Conservation (phyloP, 192 early-diverging fungal genomes). For the Gonapodya sp. region DNA sequence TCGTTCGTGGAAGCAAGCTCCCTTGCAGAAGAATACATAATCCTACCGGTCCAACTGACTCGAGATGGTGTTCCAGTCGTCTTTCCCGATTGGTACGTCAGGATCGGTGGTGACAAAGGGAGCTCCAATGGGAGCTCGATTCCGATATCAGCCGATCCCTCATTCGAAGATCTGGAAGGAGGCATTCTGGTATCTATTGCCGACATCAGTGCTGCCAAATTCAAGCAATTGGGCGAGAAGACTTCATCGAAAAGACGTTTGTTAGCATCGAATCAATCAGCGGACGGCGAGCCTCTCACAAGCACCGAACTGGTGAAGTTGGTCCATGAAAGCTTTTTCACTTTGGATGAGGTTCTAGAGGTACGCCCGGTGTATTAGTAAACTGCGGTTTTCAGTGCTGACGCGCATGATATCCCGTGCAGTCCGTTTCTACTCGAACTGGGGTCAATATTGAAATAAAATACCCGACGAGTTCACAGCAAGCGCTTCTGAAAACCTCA, state of each 20-base stretch:
- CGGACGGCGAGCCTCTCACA: conserved; percentile 10
- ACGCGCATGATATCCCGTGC: background rate
- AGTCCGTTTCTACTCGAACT: background rate
- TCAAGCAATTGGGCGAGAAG: conserved; percentile 29
- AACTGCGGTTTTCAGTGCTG: background rate
- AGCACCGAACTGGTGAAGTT: conserved; percentile 17
- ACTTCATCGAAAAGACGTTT: conserved; percentile 13
- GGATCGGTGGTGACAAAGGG: conserved; percentile 28
- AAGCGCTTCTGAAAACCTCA: conserved; percentile 30
- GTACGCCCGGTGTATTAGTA: conserved; percentile 27
- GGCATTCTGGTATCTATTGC: conserved; percentile 21
- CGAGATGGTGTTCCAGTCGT: conserved; percentile 80
- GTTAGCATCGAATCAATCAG: conserved; percentile 18
- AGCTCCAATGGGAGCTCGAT: background rate
- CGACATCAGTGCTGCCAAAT: conserved; percentile 43
- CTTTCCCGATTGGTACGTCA: conserved; percentile 58
- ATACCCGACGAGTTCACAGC: conserved; percentile 68
- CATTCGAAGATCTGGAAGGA: conserved; percentile 15
- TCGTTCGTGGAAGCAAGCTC: conserved; percentile 80
- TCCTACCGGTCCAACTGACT: conserved; percentile 82
- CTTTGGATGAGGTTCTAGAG: conserved; percentile 65
- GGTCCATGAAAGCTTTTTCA: conserved; percentile 21
- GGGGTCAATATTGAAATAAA: conserved; percentile 82
- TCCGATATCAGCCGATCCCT: background rate
- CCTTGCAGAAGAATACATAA: conserved; percentile 86